Conservation (phyloP, 768 basidiomycete genomes). For the Multifurca ochricompacta region DNA sequence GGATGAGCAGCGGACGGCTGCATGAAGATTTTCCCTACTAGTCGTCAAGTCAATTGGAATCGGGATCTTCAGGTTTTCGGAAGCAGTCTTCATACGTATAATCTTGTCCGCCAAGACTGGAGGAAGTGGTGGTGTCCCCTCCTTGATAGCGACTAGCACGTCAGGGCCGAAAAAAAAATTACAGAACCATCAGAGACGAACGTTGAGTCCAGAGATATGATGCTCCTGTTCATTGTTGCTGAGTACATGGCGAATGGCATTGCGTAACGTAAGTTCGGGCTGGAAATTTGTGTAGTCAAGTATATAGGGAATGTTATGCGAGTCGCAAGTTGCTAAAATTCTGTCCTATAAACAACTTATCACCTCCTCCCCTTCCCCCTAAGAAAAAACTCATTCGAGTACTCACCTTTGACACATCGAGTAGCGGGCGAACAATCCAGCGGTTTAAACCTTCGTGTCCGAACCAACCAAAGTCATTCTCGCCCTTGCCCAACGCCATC, state of each 20-base stretch:
- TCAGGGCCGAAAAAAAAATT: not conserved
- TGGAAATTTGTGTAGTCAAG: slow-evolving; percentile 69
- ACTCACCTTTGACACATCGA: slow-evolving; percentile 60
- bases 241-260: slow-evolving; percentile 55
- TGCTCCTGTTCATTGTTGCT: slow-evolving; percentile 14
- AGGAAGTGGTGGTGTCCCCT: not conserved
- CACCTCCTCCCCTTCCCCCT: not conserved
- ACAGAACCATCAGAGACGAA: not conserved
- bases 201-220: not conserved
- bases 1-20: not conserved
- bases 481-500: slow-evolving; percentile 46
- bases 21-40: slow-evolving; percentile 9
- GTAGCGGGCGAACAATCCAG: slow-evolving; percentile 68
- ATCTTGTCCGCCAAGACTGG: slow-evolving; percentile 2
- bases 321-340: slow-evolving; percentile 71
- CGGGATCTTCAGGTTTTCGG: slow-evolving; percentile 8
- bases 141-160: not conserved
- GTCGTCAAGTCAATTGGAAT: slow-evolving; percentile 10
- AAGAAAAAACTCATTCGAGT: not conserved
- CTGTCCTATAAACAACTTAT: slow-evolving; percentile 45
- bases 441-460: slow-evolving; percentile 52
- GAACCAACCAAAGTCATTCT: slow-evolving; percentile 32
- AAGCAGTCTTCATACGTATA: not conserved
- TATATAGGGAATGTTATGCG: slow-evolving; percentile 51
- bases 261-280: slow-evolving; percentile 62